Percentiles rank a stretch among this genome's conserved stretches.
These are phyloP conservation scores for Trypanosoma boissoni DNA, from an alignment of 208 protist species.

Conservation along the genomic window DNA sequence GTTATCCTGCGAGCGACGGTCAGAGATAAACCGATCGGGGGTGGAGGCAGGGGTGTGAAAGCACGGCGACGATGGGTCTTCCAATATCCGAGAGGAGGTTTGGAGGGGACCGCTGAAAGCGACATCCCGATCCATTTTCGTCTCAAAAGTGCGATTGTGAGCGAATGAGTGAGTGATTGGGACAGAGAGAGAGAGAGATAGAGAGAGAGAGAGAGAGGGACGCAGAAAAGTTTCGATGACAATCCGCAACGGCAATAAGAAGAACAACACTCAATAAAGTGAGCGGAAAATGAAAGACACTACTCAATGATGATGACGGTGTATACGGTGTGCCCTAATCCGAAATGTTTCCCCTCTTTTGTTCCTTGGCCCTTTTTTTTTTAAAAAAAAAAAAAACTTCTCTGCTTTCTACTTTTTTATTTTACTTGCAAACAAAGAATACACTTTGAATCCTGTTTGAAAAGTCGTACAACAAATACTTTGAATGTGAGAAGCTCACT, in stretches of 20 bases:
- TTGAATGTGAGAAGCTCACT: no score
- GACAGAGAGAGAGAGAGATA: no score
- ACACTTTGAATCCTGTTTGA: no score
- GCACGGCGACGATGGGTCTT: conserved; percentile 13
- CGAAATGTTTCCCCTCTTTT: neutral
- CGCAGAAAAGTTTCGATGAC: no score
- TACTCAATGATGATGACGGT: no score
- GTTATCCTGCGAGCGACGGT: conserved; percentile 48
- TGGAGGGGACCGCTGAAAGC: conserved; percentile 14
- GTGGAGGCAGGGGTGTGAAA: conserved; percentile 12
- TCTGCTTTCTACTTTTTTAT: neutral
- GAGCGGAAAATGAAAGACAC: no score
- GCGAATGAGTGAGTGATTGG: no score
- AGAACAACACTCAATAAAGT: no score
- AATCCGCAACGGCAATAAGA: no score
- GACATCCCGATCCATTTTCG: conserved; percentile 7
- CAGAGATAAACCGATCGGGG: conserved; percentile 72
- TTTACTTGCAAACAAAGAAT: neutral
- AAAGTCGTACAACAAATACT: neutral
- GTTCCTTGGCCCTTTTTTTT: neutral
- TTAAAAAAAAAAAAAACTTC: neutral
- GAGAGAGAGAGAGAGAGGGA: no score
- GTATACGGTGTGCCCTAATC: no score
- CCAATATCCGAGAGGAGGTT: conserved; percentile 7
- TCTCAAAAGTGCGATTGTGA: no score